Evolutionary conservation across 2,329 filamentous ascomycete genomes (phyloP).

Genomic region (Ambrosiella cleistominuta): DNA sequence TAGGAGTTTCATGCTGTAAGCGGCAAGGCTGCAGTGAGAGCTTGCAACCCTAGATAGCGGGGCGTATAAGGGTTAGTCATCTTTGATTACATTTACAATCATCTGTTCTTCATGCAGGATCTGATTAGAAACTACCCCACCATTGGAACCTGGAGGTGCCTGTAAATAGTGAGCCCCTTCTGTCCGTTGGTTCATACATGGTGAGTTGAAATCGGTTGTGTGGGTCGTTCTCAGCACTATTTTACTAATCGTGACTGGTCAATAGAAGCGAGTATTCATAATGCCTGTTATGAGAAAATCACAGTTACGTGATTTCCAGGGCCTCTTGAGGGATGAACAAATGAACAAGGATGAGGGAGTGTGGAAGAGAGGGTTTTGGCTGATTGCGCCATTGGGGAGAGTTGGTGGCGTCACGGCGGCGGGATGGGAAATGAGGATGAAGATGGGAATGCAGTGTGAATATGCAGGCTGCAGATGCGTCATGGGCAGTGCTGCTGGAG

Average conservation of each 20-base stretch:
- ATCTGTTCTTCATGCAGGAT: neutral
- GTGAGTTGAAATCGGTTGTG: neutral
- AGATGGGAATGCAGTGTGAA: neutral
- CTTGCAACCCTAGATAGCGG: neutral
- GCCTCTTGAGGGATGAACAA: neutral
- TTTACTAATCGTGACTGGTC: neutral
- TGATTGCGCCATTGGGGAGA: conserved; percentile 6
- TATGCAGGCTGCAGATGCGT: neutral
- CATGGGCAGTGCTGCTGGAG: neutral
- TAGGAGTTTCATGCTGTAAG: neutral
- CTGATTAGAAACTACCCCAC: neutral
- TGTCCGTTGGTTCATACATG: no score
- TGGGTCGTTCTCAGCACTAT: neutral
- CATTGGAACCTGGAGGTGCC: no score
- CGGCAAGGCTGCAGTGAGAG: neutral
- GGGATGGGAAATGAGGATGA: neutral
- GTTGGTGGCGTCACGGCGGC: conserved; percentile 3
- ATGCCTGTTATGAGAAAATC: neutral
- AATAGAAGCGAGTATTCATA: neutral
- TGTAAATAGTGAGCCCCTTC: no score
- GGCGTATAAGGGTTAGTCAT: neutral
- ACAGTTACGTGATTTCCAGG: neutral
- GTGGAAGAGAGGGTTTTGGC: neutral
- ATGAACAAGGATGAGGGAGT: neutral
- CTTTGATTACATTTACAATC: neutral